Percentiles rank a stretch among this genome's conserved stretches.
Conservation (phyloP, 2,329 filamentous ascomycete species). For the Microdochium bolleyi region DNA sequence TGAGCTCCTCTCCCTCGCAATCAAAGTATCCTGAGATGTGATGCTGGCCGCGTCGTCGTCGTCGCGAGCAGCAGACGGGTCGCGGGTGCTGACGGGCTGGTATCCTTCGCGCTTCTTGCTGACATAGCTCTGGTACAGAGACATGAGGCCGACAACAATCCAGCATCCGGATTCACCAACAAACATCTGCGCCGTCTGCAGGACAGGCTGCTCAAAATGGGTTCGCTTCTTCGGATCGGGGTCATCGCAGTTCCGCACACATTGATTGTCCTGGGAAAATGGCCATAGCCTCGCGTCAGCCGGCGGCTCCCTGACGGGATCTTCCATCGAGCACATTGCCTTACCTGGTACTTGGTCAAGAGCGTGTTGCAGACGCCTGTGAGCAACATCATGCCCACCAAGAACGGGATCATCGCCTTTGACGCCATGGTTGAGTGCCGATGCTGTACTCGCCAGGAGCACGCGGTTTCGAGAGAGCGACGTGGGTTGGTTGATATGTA, state of each 20-base stretch:
- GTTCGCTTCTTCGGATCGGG: constrained; percentile 56
- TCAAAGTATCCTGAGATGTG: constrained; percentile 32
- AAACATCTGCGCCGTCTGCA: constrained; percentile 98
- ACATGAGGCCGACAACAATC: constrained; percentile 71
- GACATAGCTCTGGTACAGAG: constrained; percentile 53
- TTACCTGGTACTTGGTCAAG: constrained; percentile 89
- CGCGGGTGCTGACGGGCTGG: constrained; percentile 48
- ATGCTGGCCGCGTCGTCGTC: constrained; percentile 37
- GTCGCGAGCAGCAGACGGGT: constrained; percentile 35
- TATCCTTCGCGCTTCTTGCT: constrained; percentile 50
- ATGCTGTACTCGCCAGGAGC: not conserved
- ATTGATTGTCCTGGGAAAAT: constrained; percentile 76
- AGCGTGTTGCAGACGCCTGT: constrained; percentile 96
- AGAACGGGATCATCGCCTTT: constrained; percentile 66
- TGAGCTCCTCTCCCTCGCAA: constrained; percentile 41
- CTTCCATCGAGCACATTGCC: constrained; percentile 9
- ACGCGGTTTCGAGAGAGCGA: not conserved
- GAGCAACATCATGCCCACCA: constrained; percentile 93
- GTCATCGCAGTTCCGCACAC: constrained; percentile 79
- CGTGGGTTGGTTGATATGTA: not conserved
- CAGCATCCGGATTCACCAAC: constrained; percentile 93
- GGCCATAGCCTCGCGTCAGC: constrained; percentile 10
- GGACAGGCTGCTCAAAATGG: constrained; percentile 87
- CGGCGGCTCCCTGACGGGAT: not conserved
- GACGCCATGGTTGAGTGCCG: constrained; percentile 52